phyloP scores from a whole-genome alignment of 768 basidiomycete species.

The Daedaleopsis sinensis region DNA sequence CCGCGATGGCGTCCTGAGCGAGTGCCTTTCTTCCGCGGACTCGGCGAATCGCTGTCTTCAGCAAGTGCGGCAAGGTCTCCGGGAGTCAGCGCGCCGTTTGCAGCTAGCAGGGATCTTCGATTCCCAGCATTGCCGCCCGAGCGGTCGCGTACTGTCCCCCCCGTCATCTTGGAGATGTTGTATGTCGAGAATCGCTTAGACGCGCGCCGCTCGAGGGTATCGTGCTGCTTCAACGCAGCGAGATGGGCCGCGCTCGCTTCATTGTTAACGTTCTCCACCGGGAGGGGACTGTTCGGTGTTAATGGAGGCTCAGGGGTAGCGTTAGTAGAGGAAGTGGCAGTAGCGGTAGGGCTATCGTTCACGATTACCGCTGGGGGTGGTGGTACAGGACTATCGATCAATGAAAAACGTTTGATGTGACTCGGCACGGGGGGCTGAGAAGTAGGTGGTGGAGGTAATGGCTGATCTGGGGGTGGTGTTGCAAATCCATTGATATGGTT shows the following conservation, averaged over 20 bases:
- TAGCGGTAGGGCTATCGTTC: conserved; percentile 44
- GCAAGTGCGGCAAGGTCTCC: conserved; percentile 76
- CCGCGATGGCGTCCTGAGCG: conserved; percentile 26
- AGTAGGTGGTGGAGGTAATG: conserved; percentile 6
- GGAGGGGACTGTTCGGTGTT: conserved; percentile 7
- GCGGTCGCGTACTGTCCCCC: conserved; percentile 46
- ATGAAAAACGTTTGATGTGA: conserved; percentile 76
- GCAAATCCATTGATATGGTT: conserved; percentile 18
- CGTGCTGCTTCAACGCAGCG: conserved; percentile 85
- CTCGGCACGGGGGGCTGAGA: conserved; percentile 45
- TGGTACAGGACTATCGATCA: conserved; percentile 70
- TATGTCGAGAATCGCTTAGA: conserved; percentile 96
- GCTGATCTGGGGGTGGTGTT: conserved; percentile 3
- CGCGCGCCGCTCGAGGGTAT: conserved; percentile 86
- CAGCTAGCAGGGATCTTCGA: conserved; percentile 65
- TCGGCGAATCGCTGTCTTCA: conserved; percentile 45
- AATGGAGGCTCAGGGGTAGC: conserved; percentile 1
- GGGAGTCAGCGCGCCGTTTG: conserved; percentile 61
- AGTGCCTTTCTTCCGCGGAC: conserved; percentile 23
- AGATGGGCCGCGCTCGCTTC: conserved; percentile 59
- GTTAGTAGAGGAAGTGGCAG: background rate
- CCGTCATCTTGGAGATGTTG: conserved; percentile 92
- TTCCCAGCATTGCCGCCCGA: conserved; percentile 50
- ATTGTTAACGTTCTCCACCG: conserved; percentile 28
- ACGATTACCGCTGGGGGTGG: conserved; percentile 55